Percentiles rank a stretch among this genome's conserved stretches.
These are phyloP conservation scores for Amanita molliuscula DNA, from an alignment of 768 basidiomycete genomes.

Conservation along the genomic window DNA sequence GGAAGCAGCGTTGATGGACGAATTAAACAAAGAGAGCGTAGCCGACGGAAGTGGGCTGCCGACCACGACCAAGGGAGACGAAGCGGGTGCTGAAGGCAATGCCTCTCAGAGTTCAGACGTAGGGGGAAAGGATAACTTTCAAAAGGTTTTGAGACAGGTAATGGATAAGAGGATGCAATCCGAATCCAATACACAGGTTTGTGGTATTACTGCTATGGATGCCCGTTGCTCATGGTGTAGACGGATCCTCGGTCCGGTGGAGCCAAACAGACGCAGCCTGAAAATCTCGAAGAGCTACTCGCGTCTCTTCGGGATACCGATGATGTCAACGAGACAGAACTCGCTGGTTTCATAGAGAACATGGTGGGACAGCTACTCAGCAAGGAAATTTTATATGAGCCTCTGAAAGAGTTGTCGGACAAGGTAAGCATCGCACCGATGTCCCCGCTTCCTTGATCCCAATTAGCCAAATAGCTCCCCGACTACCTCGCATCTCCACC, in stretches of 20 bases:
- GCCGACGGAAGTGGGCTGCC: background rate
- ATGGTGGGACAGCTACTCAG: conserved; percentile 80
- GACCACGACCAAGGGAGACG: conserved; percentile 6
- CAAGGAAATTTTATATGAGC: conserved; percentile 80
- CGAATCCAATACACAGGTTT: conserved; percentile 44
- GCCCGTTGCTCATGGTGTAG: conserved; percentile 8
- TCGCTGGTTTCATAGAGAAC: conserved; percentile 62
- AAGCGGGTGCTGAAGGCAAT: background rate
- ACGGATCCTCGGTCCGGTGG: conserved; percentile 10
- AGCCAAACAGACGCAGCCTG: conserved; percentile 16
- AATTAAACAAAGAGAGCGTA: conserved; percentile 2
- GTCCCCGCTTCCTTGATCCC: background rate
- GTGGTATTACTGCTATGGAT: conserved; percentile 7
- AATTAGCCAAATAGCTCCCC: conserved; percentile 48
- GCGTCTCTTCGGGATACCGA: conserved; percentile 31
- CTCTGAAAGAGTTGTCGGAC: conserved; percentile 67
- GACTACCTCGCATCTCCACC: conserved; percentile 54
- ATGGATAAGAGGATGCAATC: conserved; percentile 67
- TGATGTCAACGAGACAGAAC: conserved; percentile 32
- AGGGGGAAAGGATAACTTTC: conserved; percentile 37
- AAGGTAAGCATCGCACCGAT: conserved; percentile 33
- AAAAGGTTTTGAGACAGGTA: conserved; percentile 57
- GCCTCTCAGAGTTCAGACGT: conserved; percentile 4
- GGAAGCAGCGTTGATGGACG: conserved; percentile 44
- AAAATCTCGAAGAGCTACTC: conserved; percentile 43